A percentile compares a stretch with the other conserved stretches of the same genome.
These are phyloP conservation scores for Solanum pimpinellifolium DNA, from an alignment of 257 asterid species.

Conservation along the genomic window DNA sequence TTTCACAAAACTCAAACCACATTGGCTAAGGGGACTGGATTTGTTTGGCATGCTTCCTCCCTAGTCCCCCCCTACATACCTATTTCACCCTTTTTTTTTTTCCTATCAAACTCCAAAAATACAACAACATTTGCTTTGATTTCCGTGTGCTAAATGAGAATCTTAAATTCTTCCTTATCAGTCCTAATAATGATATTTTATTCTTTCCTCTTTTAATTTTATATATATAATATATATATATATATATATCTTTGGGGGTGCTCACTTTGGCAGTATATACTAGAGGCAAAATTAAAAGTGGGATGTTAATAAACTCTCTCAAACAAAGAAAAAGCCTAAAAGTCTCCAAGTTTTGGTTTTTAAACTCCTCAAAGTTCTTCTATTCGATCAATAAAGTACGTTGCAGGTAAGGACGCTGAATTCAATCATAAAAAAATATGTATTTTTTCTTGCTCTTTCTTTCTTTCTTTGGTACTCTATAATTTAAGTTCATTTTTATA, in stretches of 20 bases:
- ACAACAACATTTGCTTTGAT: slow-evolving; percentile 49
- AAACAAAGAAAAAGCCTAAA: not conserved
- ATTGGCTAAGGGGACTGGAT: slow-evolving; percentile 55
- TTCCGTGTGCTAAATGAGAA: slow-evolving; percentile 39
- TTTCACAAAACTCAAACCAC: slow-evolving; percentile 34
- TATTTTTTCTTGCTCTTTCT: not conserved
- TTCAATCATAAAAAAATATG: not conserved
- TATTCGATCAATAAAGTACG: not conserved
- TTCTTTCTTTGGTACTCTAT: not conserved
- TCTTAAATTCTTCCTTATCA: slow-evolving; percentile 25
- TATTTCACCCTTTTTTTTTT: not conserved
- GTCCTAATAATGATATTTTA: slow-evolving; percentile 2
- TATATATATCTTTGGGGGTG: not conserved
- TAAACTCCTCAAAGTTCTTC: not conserved
- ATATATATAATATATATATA: not conserved
- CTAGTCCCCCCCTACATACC: not conserved
- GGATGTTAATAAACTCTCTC: not conserved
- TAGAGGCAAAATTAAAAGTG: not conserved
- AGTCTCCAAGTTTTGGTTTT: not conserved
- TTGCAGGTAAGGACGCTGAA: not conserved
- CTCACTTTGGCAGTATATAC: not conserved
- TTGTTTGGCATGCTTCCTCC: slow-evolving; percentile 64
- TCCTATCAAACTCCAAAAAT: slow-evolving; percentile 5
- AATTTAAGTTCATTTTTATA: not conserved
- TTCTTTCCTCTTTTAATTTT: not conserved